phyloP scores from a whole-genome alignment of 305 asterid genomes.

The Nicotiana rustica region DNA sequence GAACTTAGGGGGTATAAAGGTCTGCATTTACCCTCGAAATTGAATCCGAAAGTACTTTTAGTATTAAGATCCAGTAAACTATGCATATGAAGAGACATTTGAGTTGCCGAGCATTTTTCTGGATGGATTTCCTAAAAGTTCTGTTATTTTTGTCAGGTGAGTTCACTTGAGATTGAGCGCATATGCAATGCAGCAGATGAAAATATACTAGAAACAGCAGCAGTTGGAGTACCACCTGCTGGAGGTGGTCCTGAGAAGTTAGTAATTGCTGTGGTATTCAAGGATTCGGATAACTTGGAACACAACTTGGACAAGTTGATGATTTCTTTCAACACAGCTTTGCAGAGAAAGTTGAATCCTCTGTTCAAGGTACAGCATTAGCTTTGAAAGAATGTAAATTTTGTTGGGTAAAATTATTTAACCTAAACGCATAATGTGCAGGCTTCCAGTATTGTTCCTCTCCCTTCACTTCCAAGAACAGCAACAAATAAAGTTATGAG shows the following conservation, averaged over 20 bases:
- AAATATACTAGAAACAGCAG: conserved; percentile 87
- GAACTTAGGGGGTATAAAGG: conserved; percentile 99
- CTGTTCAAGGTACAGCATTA: conserved; percentile 74
- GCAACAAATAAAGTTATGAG: conserved; percentile 97
- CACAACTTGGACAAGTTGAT: conserved; percentile 50
- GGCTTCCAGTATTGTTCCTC: conserved; percentile 69
- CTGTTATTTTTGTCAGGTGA: conserved; percentile 61
- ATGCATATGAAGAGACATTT: neutral
- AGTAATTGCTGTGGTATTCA: conserved; percentile 77
- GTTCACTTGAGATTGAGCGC: conserved; percentile 97
- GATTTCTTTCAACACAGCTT: conserved; percentile 75
- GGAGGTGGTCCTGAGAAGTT: conserved; percentile 96
- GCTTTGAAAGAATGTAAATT: neutral
- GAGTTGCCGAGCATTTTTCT: neutral
- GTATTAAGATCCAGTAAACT: neutral
- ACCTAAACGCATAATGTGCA: conserved; percentile 46
- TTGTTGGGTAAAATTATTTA: neutral
- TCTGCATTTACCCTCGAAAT: conserved; percentile 40
- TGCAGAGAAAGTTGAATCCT: conserved; percentile 89
- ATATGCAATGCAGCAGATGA: conserved; percentile 72
- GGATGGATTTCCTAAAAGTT: conserved; percentile 15
- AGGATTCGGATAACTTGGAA: conserved; percentile 52
- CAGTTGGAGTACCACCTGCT: conserved; percentile 86
- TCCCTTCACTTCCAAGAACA: conserved; percentile 92
- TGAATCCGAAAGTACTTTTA: neutral